Evolutionary conservation across 768 basidiomycete species (phyloP).

Genomic region (Psilocybe cyanescens): DNA sequence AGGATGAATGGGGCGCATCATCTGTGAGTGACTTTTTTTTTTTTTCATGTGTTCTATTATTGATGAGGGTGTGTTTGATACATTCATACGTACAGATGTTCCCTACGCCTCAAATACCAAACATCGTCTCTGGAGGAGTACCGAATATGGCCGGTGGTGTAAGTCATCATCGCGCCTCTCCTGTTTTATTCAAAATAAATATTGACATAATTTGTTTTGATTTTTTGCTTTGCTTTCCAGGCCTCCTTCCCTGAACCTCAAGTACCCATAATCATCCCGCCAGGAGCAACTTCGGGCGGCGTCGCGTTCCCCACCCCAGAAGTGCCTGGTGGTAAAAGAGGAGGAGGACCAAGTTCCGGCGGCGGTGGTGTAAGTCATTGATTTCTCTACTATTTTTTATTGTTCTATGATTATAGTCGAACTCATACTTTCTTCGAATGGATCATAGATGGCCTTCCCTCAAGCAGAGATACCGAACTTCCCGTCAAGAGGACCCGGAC

Average conservation of each 20-base stretch:
- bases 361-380: too few species aligned
- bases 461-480: too few species aligned
- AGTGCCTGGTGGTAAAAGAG: neutral
- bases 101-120: neutral
- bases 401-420: too few species aligned
- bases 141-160: neutral
- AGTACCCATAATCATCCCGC: neutral
- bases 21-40: neutral
- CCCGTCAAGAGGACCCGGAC: too few species aligned
- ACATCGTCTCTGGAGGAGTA: neutral
- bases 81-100: neutral
- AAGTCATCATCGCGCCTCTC: neutral
- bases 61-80: neutral
- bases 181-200: neutral
- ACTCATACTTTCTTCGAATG: too few species aligned
- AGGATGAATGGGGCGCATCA: neutral
- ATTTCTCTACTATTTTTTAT: too few species aligned
- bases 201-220: neutral
- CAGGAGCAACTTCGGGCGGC: neutral
- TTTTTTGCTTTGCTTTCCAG: neutral
- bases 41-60: neutral
- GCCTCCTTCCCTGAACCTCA: neutral
- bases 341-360: too few species aligned
- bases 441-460: too few species aligned
- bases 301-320: neutral